A percentile compares a stretch with the other conserved stretches of the same genome.
These are phyloP conservation scores for Microbotryomycetes sp. DNA, from an alignment of 1,284 basidiomycete genomes.

Conservation along the genomic window DNA sequence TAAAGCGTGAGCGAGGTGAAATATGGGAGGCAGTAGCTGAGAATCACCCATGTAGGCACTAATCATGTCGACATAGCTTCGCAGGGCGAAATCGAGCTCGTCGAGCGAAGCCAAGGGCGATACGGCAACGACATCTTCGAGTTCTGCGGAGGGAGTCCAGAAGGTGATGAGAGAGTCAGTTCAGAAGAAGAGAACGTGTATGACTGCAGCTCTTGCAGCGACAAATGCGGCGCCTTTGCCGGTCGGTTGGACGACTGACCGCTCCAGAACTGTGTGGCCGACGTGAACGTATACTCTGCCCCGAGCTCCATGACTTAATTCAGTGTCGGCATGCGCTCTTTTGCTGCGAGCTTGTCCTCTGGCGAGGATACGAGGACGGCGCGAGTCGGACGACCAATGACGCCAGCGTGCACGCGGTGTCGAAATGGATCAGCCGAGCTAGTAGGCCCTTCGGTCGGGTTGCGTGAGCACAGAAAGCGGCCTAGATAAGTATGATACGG, in stretches of 20 bases:
- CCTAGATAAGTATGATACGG: too few species aligned
- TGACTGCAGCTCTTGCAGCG: too few species aligned
- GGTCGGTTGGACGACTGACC: background rate
- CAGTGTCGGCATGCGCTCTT: too few species aligned
- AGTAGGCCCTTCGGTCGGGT: too few species aligned
- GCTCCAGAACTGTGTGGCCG: background rate
- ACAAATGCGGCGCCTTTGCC: too few species aligned
- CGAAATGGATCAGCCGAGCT: too few species aligned
- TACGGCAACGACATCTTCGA: constrained; percentile 69
- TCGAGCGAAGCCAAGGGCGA: constrained; percentile 60
- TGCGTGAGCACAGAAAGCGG: too few species aligned
- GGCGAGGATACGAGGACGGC: background rate
- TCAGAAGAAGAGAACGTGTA: too few species aligned
- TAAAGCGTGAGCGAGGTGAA: background rate
- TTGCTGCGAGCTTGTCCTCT: too few species aligned
- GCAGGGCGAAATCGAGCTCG: constrained; percentile 66
- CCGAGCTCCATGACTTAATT: background rate
- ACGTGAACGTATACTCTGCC: background rate
- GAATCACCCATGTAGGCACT: constrained; percentile 51
- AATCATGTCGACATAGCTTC: constrained; percentile 67
- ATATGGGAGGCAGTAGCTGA: background rate
- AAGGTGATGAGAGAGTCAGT: too few species aligned
- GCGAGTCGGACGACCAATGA: too few species aligned
- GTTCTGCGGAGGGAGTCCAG: constrained; percentile 49
- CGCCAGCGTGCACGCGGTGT: too few species aligned